Evolutionary conservation across 2,329 filamentous ascomycete species (phyloP).

Genomic region (Talaromyces sp.): DNA sequence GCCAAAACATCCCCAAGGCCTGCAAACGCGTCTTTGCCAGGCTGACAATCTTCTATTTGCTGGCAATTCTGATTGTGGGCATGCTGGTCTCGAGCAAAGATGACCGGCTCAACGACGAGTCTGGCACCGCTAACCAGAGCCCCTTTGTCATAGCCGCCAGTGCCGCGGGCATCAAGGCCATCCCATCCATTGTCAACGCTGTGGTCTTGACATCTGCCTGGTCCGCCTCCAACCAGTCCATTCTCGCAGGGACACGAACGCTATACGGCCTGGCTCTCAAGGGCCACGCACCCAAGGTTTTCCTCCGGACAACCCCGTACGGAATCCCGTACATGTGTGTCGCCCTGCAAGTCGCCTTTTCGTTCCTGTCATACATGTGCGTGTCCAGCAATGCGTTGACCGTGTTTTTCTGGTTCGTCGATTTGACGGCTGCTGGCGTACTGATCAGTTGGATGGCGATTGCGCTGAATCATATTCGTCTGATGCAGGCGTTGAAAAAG

Average conservation of each 20-base stretch:
- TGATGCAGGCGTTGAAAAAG: constrained; percentile 50
- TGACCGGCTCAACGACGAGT: constrained; percentile 11
- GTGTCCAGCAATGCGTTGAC: constrained; percentile 56
- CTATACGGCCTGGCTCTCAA: constrained; percentile 60
- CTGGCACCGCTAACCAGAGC: constrained; percentile 23
- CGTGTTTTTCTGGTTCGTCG: constrained; percentile 47
- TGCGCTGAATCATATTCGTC: constrained; percentile 55
- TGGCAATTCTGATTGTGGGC: constrained; percentile 13
- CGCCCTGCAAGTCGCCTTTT: constrained; percentile 46
- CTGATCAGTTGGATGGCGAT: constrained; percentile 60
- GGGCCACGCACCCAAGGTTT: constrained; percentile 38
- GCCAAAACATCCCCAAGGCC: constrained; percentile 13
- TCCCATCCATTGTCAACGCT: constrained; percentile 38
- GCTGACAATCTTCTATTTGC: constrained; percentile 11
- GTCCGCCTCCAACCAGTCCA: constrained; percentile 39
- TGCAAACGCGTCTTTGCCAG: constrained; percentile 13
- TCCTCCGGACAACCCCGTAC: constrained; percentile 36
- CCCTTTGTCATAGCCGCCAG: constrained; percentile 41
- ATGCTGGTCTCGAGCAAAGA: constrained; percentile 12
- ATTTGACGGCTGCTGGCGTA: constrained; percentile 59
- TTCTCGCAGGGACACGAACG: constrained; percentile 55
- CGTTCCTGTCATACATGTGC: constrained; percentile 66
- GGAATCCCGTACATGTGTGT: constrained; percentile 44
- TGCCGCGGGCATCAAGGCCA: constrained; percentile 31
- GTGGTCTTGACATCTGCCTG: constrained; percentile 40